Percentiles rank a stretch among this genome's conserved stretches.
Conservation (phyloP, 768 basidiomycete species). For the Cyclocybe cylindracea region DNA sequence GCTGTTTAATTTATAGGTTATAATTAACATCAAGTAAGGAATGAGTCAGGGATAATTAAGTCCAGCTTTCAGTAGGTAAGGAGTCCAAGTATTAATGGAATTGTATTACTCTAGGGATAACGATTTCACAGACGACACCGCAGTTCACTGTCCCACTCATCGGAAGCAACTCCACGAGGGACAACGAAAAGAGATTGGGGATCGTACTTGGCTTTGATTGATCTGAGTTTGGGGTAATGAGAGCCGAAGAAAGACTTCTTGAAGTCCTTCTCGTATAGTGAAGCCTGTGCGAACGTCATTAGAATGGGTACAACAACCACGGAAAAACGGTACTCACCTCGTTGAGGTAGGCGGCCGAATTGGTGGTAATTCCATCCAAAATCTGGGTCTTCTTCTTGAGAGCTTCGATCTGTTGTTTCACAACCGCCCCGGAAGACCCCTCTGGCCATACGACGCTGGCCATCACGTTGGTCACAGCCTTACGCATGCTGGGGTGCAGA, state of each 20-base stretch:
- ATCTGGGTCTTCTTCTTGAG: constrained; percentile 19
- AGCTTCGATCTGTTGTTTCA: constrained; percentile 15
- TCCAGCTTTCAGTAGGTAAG: no score
- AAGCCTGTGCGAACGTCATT: constrained; percentile 33
- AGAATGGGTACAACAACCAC: not conserved
- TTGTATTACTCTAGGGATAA: no score
- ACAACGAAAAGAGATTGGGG: constrained; percentile 46
- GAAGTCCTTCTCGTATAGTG: constrained; percentile 40
- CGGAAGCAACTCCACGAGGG: constrained; percentile 46
- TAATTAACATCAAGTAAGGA: no score
- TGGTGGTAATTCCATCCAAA: constrained; percentile 28
- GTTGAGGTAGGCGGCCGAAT: constrained; percentile 48
- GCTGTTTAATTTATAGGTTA: no score
- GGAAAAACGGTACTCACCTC: constrained; percentile 34
- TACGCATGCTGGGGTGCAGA: constrained; percentile 51
- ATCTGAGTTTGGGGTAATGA: constrained; percentile 39
- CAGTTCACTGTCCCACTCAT: constrained; percentile 43
- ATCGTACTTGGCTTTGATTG: constrained; percentile 48
- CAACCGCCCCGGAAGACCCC: constrained; percentile 19
- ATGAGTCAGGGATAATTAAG: no score
- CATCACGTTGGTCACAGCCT: constrained; percentile 33
- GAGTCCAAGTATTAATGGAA: no score
- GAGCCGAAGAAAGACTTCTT: constrained; percentile 47
- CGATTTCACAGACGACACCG: constrained; percentile 19
- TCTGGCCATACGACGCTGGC: constrained; percentile 27